These are phyloP conservation scores for Limonium bicolor DNA, from an alignment of 148 eudicot species.

Conservation along the genomic window DNA sequence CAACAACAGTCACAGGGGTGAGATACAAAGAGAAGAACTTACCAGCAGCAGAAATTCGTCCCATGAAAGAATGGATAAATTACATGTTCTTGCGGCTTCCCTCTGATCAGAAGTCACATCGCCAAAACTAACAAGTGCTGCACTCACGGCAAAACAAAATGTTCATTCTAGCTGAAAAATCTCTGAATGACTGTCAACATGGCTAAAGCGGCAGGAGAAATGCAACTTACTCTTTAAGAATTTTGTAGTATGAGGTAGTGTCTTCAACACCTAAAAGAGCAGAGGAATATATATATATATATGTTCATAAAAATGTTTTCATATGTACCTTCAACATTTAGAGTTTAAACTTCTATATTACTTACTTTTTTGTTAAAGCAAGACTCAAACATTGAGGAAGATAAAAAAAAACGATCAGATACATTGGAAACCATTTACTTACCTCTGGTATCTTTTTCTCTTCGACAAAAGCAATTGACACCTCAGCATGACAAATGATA, in stretches of 20 bases:
- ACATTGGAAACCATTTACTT: too few species aligned
- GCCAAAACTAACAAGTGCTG: constrained; percentile 64
- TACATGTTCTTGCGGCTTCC: constrained; percentile 21
- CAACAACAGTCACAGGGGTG: background rate
- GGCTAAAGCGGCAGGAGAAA: background rate
- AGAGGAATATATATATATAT: background rate
- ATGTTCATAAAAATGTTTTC: background rate
- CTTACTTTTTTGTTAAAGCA: background rate
- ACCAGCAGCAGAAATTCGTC: constrained; percentile 45
- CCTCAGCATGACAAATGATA: constrained; percentile 78
- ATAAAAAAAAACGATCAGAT: background rate
- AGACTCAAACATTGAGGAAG: background rate
- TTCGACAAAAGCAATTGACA: constrained; percentile 62
- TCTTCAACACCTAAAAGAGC: constrained; percentile 37
- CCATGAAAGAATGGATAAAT: constrained; percentile 43
- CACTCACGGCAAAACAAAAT: constrained; percentile 4
- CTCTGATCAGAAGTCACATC: constrained; percentile 27
- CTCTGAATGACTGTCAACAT: background rate
- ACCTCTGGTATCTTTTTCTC: constrained; percentile 83
- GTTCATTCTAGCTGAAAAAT: background rate
- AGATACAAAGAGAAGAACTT: constrained; percentile 2
- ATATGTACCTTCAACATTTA: background rate
- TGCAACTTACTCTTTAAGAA: constrained; percentile 40
- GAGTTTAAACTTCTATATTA: background rate
- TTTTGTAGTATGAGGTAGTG: constrained; percentile 28